Base-by-base conservation (phyloP, 2,329 filamentous ascomycete genomes). In the Aspergillus ruber region DNA sequence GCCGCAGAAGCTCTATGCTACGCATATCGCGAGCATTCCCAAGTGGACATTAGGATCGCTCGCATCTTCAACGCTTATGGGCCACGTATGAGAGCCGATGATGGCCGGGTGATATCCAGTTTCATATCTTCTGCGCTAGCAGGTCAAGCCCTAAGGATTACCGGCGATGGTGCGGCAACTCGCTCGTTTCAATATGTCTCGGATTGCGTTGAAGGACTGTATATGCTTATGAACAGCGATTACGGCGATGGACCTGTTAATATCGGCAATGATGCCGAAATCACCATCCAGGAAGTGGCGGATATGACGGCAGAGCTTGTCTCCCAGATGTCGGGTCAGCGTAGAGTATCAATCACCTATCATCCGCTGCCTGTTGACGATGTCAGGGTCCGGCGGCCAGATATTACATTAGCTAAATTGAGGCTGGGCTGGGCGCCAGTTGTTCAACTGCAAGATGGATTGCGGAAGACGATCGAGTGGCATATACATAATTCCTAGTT, bases 1-100 rank as follows among this genome's bases (percentile, higher is more conserved):
- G 64, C 64, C 5, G 61, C 64, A 7, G 69, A 72, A 49, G 59
- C 69, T 5, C 59, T 72, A 0, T 63, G 59, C 13, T 72, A 69
- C 45, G 49, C 53, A 23, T 63, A 64, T 43, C 53, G 53, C 29
- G 52, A 59, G 33, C 58, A 65, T 41, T 53, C 62, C 41, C 45
- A 42, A n/a, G 56, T 63, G 7, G 55, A 64, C 44, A 55, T 65
- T 40, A 54, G 60, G 7, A 58, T 65, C 42, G 61, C 62, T 17
- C 60, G 62, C 5, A 63, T 65, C 13, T 65, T 65, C 53, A 65
- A 65, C 44, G 62, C 60, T n/a, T 65, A 62, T 42, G 61, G 62
- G 6, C 61, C 62, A 8, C 54, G 60, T 15, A 63, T 65, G 60
- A 53, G 54, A 20, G 53, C 54, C 48, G 51, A 57, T 21, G 62